Evolutionary conservation across 2,329 filamentous ascomycete species (phyloP).

Genomic region (Tolypocladium endophyticum): DNA sequence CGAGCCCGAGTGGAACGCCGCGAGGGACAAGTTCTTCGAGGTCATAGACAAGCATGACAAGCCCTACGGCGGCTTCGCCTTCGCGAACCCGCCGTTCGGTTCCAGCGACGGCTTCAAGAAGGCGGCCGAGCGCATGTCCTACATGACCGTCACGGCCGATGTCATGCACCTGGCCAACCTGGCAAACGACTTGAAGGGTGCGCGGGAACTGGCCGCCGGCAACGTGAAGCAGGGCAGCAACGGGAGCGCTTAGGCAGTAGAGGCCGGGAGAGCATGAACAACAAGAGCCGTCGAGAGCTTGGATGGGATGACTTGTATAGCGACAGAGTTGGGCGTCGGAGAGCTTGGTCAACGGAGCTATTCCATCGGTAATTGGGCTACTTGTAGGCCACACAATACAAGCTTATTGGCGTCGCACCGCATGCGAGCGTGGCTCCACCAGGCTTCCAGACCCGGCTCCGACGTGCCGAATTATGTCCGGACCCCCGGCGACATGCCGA

Average conservation of each 20-base stretch:
- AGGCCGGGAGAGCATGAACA: not conserved
- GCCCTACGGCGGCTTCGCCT: slow-evolving; percentile 23
- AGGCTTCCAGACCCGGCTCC: not conserved
- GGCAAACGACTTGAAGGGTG: slow-evolving; percentile 9
- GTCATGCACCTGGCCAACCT: slow-evolving; percentile 11
- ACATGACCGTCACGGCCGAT: slow-evolving; percentile 12
- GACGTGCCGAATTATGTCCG: not conserved
- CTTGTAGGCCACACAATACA: not conserved
- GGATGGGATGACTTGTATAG: too few relatives aligned
- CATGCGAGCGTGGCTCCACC: not conserved
- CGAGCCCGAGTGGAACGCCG: slow-evolving; percentile 31
- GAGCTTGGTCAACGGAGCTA: too few relatives aligned
- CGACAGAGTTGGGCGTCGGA: too few relatives aligned
- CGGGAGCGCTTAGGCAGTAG: not conserved
- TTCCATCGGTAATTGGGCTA: too few relatives aligned
- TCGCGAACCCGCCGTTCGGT: slow-evolving; percentile 14
- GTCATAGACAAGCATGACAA: slow-evolving; percentile 35
- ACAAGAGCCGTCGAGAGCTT: too few relatives aligned
- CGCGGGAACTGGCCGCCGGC: slow-evolving; percentile 4
- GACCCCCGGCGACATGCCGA: not conserved
- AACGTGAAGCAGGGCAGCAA: not conserved
- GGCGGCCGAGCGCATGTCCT: slow-evolving; percentile 14
- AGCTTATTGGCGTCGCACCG: not conserved
- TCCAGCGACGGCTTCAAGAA: slow-evolving; percentile 12
- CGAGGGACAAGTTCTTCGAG: slow-evolving; percentile 24